Base-by-base conservation (phyloP, 345 rosid genomes). In the Eutrema heterophyllum region DNA sequence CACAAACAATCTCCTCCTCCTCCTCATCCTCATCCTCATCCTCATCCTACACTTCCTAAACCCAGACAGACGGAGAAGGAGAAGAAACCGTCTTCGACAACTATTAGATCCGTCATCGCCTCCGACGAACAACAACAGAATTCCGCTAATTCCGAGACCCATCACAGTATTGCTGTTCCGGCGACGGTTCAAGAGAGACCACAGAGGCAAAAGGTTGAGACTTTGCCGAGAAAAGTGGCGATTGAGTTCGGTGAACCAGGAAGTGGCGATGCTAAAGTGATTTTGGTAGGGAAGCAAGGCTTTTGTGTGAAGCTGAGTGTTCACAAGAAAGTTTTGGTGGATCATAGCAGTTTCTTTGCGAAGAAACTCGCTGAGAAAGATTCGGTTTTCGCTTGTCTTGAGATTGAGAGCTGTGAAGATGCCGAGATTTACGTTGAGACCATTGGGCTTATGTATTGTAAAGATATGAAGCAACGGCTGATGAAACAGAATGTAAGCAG, bases 211-310 rank as follows among this genome's bases (percentile, higher is more conserved):
- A 95, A 86, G 81, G 68, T 85, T 15, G 99, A 95, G 80, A 86
- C 82, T 80, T 70, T 86, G 68, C 97, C 96, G 2, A 92, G 91
- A 74, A 95, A 95, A 83, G 97, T 89, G 30, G 90, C 97, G 14
- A 88, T 95, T 61, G 99, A 89, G 85, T 95, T 87, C 74, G 97
- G 99, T 56, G 97, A 89, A 73, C 86, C 92, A 0, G 92, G 97
- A 78, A 95, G 88, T 39, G 86, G 97, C 73, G 86, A 95, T 70
- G 80, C 88, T 83, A 95, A 87, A 84, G 93, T 95, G 81, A 67
- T 92, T 70, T 78, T 95, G 50, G 79, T 87, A 0, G 99, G 97
- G 71, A 95, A 87, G 81, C 99, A 95, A 74, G 96, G 97, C 0
- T 95, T 95, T 65, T 90, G 93, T 78, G 99, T 95, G 78, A 95